These are phyloP conservation scores for Ogataea hybrid DNA, from an alignment of 1,139 yeast species.

Conservation along the genomic window DNA sequence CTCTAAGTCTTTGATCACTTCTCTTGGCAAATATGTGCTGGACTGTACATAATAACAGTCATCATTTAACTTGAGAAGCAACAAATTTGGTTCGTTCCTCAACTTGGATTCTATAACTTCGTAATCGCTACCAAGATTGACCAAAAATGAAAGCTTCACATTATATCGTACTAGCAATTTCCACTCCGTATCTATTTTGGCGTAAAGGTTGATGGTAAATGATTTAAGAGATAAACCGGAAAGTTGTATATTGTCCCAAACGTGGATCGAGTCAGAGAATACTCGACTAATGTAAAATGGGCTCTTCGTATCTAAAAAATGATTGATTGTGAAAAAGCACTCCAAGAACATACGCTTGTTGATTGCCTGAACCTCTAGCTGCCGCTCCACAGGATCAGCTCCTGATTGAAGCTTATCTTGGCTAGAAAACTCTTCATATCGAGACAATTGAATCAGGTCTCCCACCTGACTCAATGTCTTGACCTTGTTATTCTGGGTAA, in stretches of 20 bases:
- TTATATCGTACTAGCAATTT: slow-evolving; percentile 24
- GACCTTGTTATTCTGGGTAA: background rate
- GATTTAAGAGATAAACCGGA: slow-evolving; percentile 19
- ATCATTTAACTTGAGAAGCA: slow-evolving; percentile 38
- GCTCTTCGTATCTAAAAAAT: slow-evolving; percentile 27
- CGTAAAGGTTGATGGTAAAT: slow-evolving; percentile 25
- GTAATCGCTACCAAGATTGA: slow-evolving; percentile 32
- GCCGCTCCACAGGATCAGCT: slow-evolving; percentile 30
- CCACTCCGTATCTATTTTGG: slow-evolving; percentile 26
- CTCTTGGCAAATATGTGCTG: slow-evolving; percentile 11
- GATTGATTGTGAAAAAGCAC: slow-evolving; percentile 38
- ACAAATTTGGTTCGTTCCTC: slow-evolving; percentile 28
- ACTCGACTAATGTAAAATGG: slow-evolving; percentile 44
- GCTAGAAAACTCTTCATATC: background rate
- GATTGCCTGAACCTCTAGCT: slow-evolving; percentile 30
- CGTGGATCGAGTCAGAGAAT: slow-evolving; percentile 31
- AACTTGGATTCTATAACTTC: slow-evolving; percentile 20
- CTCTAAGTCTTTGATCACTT: slow-evolving; percentile 13
- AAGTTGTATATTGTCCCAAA: slow-evolving; percentile 26
- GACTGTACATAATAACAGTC: slow-evolving; percentile 36
- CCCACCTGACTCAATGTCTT: slow-evolving; percentile 12
- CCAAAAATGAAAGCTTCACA: slow-evolving; percentile 30
- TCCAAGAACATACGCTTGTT: slow-evolving; percentile 34
- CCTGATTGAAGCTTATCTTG: slow-evolving; percentile 13
- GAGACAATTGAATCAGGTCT: slow-evolving; percentile 13